Conservation (phyloP, 1,284 basidiomycete species). For the Papiliotrema fonsecae region DNA sequence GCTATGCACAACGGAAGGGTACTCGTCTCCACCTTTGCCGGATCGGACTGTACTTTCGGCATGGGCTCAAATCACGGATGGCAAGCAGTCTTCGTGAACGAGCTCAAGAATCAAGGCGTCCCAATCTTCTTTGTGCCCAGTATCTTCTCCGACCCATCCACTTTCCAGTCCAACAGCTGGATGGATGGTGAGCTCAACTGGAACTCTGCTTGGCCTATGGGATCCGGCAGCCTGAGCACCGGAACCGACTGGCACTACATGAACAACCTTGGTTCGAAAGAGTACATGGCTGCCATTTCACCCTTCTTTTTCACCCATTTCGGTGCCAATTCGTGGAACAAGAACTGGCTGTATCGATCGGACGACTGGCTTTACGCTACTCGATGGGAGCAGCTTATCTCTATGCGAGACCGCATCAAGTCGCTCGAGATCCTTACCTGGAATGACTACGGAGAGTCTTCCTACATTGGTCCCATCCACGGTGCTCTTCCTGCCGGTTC, state of each 20-base stretch:
- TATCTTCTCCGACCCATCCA: constrained; percentile 37
- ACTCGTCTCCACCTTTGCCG: constrained; percentile 72
- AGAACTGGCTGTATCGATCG: constrained; percentile 46
- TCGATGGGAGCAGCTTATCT: constrained; percentile 44
- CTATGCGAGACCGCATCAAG: constrained; percentile 28
- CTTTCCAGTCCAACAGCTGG: constrained; percentile 26
- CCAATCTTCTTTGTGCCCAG: constrained; percentile 44
- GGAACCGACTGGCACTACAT: constrained; percentile 29
- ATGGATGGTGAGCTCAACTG: constrained; percentile 50
- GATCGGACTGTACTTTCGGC: constrained; percentile 69
- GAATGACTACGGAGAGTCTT: constrained; percentile 49
- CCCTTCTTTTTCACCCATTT: constrained; percentile 48
- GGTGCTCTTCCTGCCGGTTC: constrained; percentile 37
- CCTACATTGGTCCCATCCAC: constrained; percentile 47
- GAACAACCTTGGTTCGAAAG: constrained; percentile 27
- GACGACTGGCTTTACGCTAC: constrained; percentile 45
- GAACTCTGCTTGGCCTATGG: constrained; percentile 50
- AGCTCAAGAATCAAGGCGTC: constrained; percentile 11
- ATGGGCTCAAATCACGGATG: constrained; percentile 45
- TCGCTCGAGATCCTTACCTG: constrained; percentile 43
- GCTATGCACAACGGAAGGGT: constrained; percentile 57
- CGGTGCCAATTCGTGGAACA: constrained; percentile 35
- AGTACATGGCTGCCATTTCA: constrained; percentile 46
- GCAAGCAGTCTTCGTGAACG: constrained; percentile 26
- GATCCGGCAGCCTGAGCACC: constrained; percentile 25